A percentile compares a stretch with the other conserved stretches of the same genome.
phyloP scores from a whole-genome alignment of 1,284 basidiomycete genomes.

The Leccinum pachyderme region DNA sequence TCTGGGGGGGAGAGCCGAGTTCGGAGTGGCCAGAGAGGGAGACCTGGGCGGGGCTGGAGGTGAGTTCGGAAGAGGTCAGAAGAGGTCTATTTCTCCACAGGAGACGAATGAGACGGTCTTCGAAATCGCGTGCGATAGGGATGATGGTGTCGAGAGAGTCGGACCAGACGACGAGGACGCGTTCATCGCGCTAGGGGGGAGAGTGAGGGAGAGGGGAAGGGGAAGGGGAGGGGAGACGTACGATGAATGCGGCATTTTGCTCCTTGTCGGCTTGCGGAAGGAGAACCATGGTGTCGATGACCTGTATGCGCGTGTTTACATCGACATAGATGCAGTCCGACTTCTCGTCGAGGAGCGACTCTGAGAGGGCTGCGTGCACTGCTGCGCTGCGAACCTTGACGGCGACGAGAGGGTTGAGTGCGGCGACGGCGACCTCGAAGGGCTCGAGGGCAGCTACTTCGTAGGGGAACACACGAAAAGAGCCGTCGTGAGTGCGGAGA shows the following conservation, averaged over 20 bases:
- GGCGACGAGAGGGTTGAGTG: slow-evolving; percentile 78
- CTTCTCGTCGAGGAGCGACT: slow-evolving; percentile 43
- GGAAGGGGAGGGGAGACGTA: slow-evolving; percentile 35
- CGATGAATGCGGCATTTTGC: slow-evolving; percentile 82
- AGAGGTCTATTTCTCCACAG: slow-evolving; percentile 56
- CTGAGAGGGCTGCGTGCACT: slow-evolving; percentile 74
- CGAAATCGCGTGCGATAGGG: slow-evolving; percentile 69
- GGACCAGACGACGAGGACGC: slow-evolving; percentile 75
- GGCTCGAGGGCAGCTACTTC: slow-evolving; percentile 65
- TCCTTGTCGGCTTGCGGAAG: slow-evolving; percentile 79
- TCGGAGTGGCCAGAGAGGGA: slow-evolving; percentile 32
- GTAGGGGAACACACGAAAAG: slow-evolving; percentile 72
- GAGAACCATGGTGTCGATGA: slow-evolving; percentile 64
- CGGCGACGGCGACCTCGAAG: slow-evolving; percentile 69
- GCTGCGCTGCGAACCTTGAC: slow-evolving; percentile 78
- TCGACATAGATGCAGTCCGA: slow-evolving; percentile 60
- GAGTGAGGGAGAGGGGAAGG: background rate
- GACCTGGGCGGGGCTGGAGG: slow-evolving; percentile 20
- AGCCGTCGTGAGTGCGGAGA: slow-evolving; percentile 59
- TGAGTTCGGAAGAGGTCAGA: slow-evolving; percentile 15
- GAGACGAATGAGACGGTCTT: slow-evolving; percentile 77
- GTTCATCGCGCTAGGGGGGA: slow-evolving; percentile 64
- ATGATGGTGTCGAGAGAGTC: slow-evolving; percentile 72
- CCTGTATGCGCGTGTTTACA: slow-evolving; percentile 67
- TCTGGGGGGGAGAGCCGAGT: slow-evolving; percentile 1